Conservation (phyloP, 331 rosid species). For the Malus hybrid region DNA sequence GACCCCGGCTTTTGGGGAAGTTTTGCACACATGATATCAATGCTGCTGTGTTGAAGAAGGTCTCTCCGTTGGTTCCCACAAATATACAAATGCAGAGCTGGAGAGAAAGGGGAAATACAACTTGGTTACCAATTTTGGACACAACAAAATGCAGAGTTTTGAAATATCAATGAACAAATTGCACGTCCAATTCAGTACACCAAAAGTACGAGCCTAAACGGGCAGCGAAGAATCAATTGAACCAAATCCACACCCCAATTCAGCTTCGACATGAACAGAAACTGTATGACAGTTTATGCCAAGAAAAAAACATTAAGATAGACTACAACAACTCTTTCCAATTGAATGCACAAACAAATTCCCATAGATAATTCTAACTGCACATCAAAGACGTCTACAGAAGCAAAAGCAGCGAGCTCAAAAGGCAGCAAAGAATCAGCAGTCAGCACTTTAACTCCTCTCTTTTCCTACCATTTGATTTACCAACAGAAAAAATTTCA, state of each 20-base stretch:
- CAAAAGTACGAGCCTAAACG: too few species aligned
- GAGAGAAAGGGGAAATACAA: neutral
- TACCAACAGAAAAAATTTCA: too few species aligned
- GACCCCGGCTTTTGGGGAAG: conserved; percentile 76
- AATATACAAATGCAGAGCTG: conserved; percentile 60
- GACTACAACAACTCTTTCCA: neutral
- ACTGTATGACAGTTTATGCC: neutral
- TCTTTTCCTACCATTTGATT: too few species aligned
- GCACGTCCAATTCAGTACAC: too few species aligned
- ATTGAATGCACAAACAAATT: neutral
- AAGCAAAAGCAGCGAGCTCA: too few species aligned
- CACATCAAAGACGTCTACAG: too few species aligned
- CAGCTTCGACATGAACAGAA: neutral
- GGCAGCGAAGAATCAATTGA: too few species aligned
- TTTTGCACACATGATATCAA: conserved; percentile 66
- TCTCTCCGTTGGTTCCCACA: conserved; percentile 71
- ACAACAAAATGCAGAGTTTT: neutral
- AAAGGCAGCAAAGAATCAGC: too few species aligned
- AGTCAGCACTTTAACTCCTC: too few species aligned
- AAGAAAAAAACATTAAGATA: neutral
- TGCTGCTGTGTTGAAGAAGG: conserved; percentile 79
- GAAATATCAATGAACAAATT: too few species aligned
- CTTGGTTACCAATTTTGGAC: neutral
- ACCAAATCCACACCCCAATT: too few species aligned
- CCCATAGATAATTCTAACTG: too few species aligned